Evolutionary conservation across 2,329 filamentous ascomycete species (phyloP).

Genomic region (Colletotrichum coccodes): DNA sequence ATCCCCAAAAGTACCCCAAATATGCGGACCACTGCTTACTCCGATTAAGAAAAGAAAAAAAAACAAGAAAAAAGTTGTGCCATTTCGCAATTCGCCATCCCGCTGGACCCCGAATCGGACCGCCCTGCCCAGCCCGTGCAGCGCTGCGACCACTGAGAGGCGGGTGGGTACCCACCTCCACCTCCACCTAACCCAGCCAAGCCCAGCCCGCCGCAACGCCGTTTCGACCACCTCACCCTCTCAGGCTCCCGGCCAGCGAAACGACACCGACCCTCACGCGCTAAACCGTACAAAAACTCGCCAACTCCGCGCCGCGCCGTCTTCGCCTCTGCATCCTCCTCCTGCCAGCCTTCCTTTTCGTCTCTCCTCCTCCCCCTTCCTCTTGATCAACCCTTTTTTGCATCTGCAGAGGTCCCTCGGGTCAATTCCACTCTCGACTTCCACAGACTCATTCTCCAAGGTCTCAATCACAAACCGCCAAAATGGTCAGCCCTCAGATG

Average conservation of each 20-base stretch:
- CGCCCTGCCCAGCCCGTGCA: not conserved
- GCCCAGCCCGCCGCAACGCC: slow-evolving; percentile 6
- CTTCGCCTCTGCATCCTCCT: slow-evolving; percentile 10
- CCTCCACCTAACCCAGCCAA: slow-evolving; percentile 19
- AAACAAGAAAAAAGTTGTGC: not conserved
- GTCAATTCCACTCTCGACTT: not conserved
- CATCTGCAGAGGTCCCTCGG: slow-evolving; percentile 6
- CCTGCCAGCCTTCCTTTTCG: not conserved
- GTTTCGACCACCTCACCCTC: slow-evolving; percentile 33
- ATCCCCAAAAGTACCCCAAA: not conserved
- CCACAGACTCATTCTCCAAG: not conserved
- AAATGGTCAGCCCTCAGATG: slow-evolving; percentile 42
- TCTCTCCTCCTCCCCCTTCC: not conserved
- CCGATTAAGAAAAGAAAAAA: not conserved
- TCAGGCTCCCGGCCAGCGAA: not conserved
- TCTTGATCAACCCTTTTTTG: not conserved
- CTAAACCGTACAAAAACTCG: slow-evolving; percentile 30
- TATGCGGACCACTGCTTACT: not conserved
- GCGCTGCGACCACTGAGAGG: not conserved
- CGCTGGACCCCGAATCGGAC: slow-evolving; percentile 24
- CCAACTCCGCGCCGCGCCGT: slow-evolving; percentile 20
- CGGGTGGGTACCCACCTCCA: slow-evolving; percentile 2
- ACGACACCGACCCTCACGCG: slow-evolving; percentile 6
- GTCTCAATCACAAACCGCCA: slow-evolving; percentile 28
- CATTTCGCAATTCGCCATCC: slow-evolving; percentile 29